A percentile compares a stretch with the other conserved stretches of the same genome.
These are phyloP conservation scores for Sphenostylis stenocarpa DNA, from an alignment of 306 rosid genomes.

Conservation along the genomic window DNA sequence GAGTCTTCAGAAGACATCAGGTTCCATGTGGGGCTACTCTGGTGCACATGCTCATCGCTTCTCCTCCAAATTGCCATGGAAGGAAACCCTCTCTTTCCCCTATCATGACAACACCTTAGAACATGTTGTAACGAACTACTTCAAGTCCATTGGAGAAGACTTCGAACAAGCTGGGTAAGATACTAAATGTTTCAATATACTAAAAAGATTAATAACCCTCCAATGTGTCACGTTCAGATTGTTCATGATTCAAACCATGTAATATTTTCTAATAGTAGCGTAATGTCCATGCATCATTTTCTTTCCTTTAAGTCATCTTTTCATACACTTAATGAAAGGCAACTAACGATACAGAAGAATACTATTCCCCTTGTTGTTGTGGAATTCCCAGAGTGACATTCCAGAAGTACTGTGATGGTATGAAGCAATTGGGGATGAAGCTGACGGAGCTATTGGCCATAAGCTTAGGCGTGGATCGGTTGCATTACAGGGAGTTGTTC, in stretches of 20 bases:
- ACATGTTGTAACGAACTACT: conserved; percentile 50
- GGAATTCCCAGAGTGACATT: conserved; percentile 40
- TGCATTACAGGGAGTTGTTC: conserved; percentile 49
- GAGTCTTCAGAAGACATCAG: conserved; percentile 33
- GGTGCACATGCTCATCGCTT: conserved; percentile 77
- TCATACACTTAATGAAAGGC: too few species aligned
- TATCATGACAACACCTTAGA: conserved; percentile 24
- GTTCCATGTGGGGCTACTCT: conserved; percentile 56
- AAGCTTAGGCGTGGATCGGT: conserved; percentile 60
- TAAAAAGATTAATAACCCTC: too few species aligned
- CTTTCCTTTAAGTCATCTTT: too few species aligned
- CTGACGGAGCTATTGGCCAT: conserved; percentile 62
- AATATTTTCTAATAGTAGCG: too few species aligned
- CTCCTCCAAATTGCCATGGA: conserved; percentile 73
- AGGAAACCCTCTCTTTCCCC: conserved; percentile 74
- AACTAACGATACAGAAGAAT: not conserved
- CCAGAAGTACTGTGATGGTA: conserved; percentile 62
- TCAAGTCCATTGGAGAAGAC: conserved; percentile 49
- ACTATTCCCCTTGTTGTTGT: not conserved
- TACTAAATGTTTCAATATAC: too few species aligned
- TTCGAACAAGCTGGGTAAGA: conserved; percentile 63
- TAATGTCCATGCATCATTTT: too few species aligned
- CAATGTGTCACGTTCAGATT: too few species aligned
- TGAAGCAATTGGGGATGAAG: conserved; percentile 55
- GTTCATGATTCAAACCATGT: too few species aligned